Evolutionary conservation across 2,329 filamentous ascomycete species (phyloP).

Genomic region (Dryadomyces sulphureus): DNA sequence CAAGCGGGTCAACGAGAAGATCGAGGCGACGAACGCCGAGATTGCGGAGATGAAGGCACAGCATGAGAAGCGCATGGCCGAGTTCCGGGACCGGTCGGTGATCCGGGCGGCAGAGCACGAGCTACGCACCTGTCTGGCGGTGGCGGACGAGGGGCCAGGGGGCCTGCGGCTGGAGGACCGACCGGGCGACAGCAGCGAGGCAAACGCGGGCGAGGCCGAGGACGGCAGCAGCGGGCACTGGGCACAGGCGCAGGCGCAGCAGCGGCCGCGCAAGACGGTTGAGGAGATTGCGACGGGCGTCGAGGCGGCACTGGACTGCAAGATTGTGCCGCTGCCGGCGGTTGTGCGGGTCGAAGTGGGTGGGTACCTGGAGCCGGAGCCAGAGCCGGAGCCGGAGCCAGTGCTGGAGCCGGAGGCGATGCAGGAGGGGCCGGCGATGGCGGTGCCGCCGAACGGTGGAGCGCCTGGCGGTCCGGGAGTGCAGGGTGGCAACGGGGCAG

Average conservation of each 20-base stretch:
- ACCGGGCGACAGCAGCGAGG: conserved; percentile 33
- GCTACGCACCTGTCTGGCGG: conserved; percentile 44
- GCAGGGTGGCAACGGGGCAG: conserved; percentile 3
- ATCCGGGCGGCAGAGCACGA: conserved; percentile 64
- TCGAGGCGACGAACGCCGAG: conserved; percentile 61
- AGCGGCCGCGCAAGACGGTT: conserved; percentile 31
- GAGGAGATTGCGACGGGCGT: conserved; percentile 64
- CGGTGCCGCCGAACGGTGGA: neutral
- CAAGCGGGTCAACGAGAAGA: conserved; percentile 57
- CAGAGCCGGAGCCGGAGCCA: conserved; percentile 17
- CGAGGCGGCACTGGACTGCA: conserved; percentile 54
- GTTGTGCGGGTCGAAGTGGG: conserved; percentile 65
- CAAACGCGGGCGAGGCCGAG: conserved; percentile 11
- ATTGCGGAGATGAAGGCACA: conserved; percentile 72
- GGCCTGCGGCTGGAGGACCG: conserved; percentile 49
- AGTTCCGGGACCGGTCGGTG: conserved; percentile 54
- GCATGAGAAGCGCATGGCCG: conserved; percentile 61
- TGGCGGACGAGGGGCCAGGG: conserved; percentile 43
- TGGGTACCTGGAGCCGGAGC: conserved; percentile 51
- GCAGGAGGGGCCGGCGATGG: conserved; percentile 6
- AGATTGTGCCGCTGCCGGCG: conserved; percentile 46
- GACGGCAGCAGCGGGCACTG: conserved; percentile 12
- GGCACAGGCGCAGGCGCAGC: conserved; percentile 21
- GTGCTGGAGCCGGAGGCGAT: conserved; percentile 11
- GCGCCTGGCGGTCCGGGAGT: conserved; percentile 1